Conservation (phyloP, 148 eudicot species). For the Pharnaceum exiguum region DNA sequence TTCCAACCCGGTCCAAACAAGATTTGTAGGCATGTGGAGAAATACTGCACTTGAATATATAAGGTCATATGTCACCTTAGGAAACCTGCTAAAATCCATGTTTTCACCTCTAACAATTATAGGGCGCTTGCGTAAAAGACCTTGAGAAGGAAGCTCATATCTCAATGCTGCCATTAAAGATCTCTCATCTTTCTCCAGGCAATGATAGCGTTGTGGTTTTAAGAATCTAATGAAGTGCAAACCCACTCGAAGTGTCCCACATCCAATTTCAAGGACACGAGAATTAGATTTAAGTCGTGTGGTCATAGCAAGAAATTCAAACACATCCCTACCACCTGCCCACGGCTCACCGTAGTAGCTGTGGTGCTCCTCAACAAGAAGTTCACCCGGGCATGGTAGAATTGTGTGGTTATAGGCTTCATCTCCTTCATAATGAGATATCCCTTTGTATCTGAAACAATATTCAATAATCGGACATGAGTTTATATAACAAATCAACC, state of each 20-base stretch:
- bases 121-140: slow-evolving; percentile 80
- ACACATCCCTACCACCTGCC: slow-evolving; percentile 97
- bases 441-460: slow-evolving; percentile 74
- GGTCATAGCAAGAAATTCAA: slow-evolving; percentile 79
- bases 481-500: too few relatives aligned
- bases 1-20: slow-evolving; percentile 92
- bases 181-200: slow-evolving; percentile 92
- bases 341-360: slow-evolving; percentile 99
- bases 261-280: slow-evolving; percentile 88
- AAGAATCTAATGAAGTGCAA: slow-evolving; percentile 83
- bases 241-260: slow-evolving; percentile 97
- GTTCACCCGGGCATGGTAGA: slow-evolving; percentile 86
- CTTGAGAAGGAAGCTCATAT: slow-evolving; percentile 94
- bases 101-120: slow-evolving; percentile 79
- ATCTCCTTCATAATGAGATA: slow-evolving; percentile 83
- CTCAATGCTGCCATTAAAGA: slow-evolving; percentile 92
- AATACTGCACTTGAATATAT: slow-evolving; percentile 97
- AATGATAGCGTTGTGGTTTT: slow-evolving; percentile 66
- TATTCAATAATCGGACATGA: not conserved
- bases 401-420: slow-evolving; percentile 79
- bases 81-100: slow-evolving; percentile 81
- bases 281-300: slow-evolving; percentile 51
- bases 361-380: slow-evolving; percentile 94
- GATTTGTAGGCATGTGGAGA: slow-evolving; percentile 91
- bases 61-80: slow-evolving; percentile 58